Evolutionary conservation across 768 basidiomycete genomes (phyloP).

Genomic region (Fibroporia radiculosa): DNA sequence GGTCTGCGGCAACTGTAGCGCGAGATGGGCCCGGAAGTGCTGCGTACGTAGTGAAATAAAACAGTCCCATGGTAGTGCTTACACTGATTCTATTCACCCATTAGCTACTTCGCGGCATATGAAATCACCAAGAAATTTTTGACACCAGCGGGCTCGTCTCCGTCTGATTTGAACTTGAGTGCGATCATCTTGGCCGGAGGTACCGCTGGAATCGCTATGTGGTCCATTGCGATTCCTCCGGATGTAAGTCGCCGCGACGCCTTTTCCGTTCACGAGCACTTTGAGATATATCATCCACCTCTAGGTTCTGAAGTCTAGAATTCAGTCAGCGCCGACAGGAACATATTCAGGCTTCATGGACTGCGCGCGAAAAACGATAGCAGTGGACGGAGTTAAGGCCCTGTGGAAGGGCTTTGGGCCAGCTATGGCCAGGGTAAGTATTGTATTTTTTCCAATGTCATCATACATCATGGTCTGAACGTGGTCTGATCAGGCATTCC

Average conservation of each 20-base stretch:
- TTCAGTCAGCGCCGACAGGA: conserved; percentile 95
- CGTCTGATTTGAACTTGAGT: conserved; percentile 74
- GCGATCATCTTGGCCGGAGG: conserved; percentile 91
- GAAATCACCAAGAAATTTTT: conserved; percentile 87
- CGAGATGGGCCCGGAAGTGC: conserved; percentile 96
- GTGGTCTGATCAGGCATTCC: conserved; percentile 63
- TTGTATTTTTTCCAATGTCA: not conserved
- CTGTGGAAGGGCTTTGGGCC: conserved; percentile 98
- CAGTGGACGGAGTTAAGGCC: conserved; percentile 76
- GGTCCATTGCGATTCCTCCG: conserved; percentile 94
- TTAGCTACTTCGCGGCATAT: conserved; percentile 97
- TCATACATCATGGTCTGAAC: not conserved
- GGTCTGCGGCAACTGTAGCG: conserved; percentile 87
- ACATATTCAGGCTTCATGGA: conserved; percentile 95
- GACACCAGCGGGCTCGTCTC: conserved; percentile 73
- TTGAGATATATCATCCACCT: not conserved
- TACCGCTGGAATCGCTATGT: conserved; percentile 95
- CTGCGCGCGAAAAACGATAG: conserved; percentile 87
- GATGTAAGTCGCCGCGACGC: conserved; percentile 60
- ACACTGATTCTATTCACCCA: conserved; percentile 9
- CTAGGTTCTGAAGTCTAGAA: conserved; percentile 90
- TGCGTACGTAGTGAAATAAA: conserved; percentile 49
- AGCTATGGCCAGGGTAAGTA: conserved; percentile 85
- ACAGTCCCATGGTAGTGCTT: conserved; percentile 2
- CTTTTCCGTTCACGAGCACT: too few species aligned